Evolutionary conservation across 345 rosid species (phyloP), one percentile per base, ranked within the genome.

Genomic region (Raphanus sativus): DNA sequence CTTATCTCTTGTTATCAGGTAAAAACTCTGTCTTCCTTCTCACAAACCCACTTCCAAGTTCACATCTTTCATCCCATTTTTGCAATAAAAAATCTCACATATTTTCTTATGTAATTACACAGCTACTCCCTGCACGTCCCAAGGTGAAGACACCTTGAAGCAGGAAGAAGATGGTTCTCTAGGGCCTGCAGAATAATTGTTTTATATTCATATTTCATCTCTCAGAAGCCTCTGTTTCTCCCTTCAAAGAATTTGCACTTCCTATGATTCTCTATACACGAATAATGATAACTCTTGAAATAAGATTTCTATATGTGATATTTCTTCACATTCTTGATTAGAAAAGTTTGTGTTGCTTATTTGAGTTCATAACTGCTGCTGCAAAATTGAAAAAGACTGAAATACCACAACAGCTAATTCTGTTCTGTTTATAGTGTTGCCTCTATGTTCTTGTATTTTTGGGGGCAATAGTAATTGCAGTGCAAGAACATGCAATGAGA

Each of bases 1-100:
- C 89, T 96, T 50, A 93, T 96, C 77, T 88, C 98, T 62, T 96
- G 99, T 80, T 96, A 93, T 81, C 98, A 96, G 98, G 99, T 93
- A 84, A 50, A 13, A 32, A 15, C 25, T 60, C 64, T 36, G 36
- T 38, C 13, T 62, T 21, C 21, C 21, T 21, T 21, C 21, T 21
- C 21, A 21, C 21, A 21, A 21, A 21, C 21, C 21, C 21, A 21
- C 21, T 21, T 21, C 21, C 21, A 21, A 21, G 21, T 33, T 63
- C 52, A 63, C 32, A 56, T 55, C 58, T 56, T 69, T 67, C 48
- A 9, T 40, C 2, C 26, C 0, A 38, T 8, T 6, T 56, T 0
- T 28, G n/a, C 0, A 9, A 36, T 21, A 21, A 21, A 21, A 21
- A 13, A 6, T 48, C 55, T 48, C 55, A 48, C 55, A 48, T 5